These are phyloP conservation scores for Lipomyces yarrowii DNA, from an alignment of 1,139 yeast genomes.

Conservation along the genomic window DNA sequence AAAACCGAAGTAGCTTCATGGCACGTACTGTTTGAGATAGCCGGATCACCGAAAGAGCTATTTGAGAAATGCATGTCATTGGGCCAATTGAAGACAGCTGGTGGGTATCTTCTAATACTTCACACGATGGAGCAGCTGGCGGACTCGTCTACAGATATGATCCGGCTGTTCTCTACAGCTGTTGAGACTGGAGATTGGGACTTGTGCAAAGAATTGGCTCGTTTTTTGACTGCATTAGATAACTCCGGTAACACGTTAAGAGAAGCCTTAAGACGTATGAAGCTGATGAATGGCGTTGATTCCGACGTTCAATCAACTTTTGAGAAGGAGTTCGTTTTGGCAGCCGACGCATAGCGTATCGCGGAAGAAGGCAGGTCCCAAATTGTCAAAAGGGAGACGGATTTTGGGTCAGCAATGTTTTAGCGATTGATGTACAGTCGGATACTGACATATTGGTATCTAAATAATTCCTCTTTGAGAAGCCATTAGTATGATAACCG, in stretches of 20 bases:
- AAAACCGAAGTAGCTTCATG: conserved; percentile 69
- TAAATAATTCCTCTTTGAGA: too few species aligned
- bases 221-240: conserved; percentile 47
- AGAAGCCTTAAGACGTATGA: conserved; percentile 20
- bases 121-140: conserved; percentile 38
- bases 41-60: conserved; percentile 45
- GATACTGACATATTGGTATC: too few species aligned
- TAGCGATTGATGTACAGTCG: too few species aligned
- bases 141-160: conserved; percentile 37
- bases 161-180: conserved; percentile 42
- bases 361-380: background rate
- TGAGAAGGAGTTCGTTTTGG: conserved; percentile 15
- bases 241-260: conserved; percentile 36
- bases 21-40: conserved; percentile 53
- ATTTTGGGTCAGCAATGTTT: too few species aligned
- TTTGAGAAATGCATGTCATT: conserved; percentile 44
- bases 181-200: conserved; percentile 43
- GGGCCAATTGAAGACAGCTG: conserved; percentile 47
- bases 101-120: conserved; percentile 47
- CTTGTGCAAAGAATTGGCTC: conserved; percentile 46
- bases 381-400: too few species aligned
- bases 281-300: conserved; percentile 1
- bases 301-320: background rate
- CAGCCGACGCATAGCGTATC: background rate
- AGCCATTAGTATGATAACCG: too few species aligned